Evolutionary conservation across 2,329 filamentous ascomycete genomes (phyloP).

Genomic region (Graphilbum sp.): DNA sequence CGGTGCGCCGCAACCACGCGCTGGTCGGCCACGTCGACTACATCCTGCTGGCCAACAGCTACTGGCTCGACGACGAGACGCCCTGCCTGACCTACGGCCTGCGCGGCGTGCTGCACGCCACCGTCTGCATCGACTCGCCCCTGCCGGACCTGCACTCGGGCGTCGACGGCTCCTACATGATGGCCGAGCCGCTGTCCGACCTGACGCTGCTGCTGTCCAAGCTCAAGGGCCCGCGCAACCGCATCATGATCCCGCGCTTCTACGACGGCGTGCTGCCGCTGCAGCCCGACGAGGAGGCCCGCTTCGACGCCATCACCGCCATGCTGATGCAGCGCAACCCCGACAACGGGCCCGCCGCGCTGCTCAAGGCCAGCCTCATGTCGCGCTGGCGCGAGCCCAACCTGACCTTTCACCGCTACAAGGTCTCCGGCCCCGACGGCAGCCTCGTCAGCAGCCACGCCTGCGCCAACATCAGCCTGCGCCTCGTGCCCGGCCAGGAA

Average conservation of each 20-base stretch:
- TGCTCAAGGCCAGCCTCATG: constrained; percentile 75
- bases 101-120: constrained; percentile 85
- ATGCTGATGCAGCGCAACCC: constrained; percentile 60
- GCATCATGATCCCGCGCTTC: constrained; percentile 73
- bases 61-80: constrained; percentile 93
- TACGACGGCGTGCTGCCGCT: constrained; percentile 71
- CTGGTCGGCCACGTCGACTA: constrained; percentile 86
- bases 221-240: constrained; percentile 65
- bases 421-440: constrained; percentile 80
- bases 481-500: constrained; percentile 86
- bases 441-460: constrained; percentile 84
- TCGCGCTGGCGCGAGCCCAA: constrained; percentile 91
- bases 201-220: constrained; percentile 68
- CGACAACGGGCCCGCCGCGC: constrained; percentile 38
- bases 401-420: constrained; percentile 82
- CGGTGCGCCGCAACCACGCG: constrained; percentile 62
- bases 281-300: constrained; percentile 56
- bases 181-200: constrained; percentile 86
- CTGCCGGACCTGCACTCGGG: constrained; percentile 87
- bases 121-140: constrained; percentile 70
- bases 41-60: constrained; percentile 90
- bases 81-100: constrained; percentile 92
- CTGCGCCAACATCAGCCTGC: constrained; percentile 74
- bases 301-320: constrained; percentile 71
- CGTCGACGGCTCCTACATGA: constrained; percentile 83